These are phyloP conservation scores for Cucurbita ficifolia DNA, from an alignment of 306 rosid species.

Conservation along the genomic window DNA sequence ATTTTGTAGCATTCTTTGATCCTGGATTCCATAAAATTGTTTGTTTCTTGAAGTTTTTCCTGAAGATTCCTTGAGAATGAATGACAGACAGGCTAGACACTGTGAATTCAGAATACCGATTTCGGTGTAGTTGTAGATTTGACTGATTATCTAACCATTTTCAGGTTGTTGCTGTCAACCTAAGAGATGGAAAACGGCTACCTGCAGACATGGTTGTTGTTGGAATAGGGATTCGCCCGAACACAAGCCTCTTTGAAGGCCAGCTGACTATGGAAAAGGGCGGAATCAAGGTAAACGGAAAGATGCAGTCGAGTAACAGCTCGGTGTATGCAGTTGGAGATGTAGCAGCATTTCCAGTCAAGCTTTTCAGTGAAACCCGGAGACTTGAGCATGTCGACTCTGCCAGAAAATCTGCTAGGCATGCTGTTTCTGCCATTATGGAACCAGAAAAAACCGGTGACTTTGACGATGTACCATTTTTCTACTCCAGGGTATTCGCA, in stretches of 20 bases:
- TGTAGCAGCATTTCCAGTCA: slow-evolving; percentile 94
- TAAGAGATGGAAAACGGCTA: slow-evolving; percentile 60
- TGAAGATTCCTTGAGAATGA: background rate
- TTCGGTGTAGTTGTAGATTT: background rate
- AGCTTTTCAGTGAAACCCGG: slow-evolving; percentile 67
- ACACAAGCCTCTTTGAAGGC: slow-evolving; percentile 88
- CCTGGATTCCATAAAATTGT: background rate
- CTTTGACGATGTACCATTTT: slow-evolving; percentile 81
- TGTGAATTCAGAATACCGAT: background rate
- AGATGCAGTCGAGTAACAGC: slow-evolving; percentile 69
- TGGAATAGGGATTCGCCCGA: slow-evolving; percentile 98
- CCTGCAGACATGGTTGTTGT: slow-evolving; percentile 82
- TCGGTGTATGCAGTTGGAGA: slow-evolving; percentile 91
- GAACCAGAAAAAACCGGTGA: slow-evolving; percentile 48
- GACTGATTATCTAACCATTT: slow-evolving; percentile 3
- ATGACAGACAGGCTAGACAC: background rate
- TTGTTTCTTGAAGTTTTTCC: background rate
- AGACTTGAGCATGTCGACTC: slow-evolving; percentile 94
- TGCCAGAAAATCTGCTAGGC: slow-evolving; percentile 74
- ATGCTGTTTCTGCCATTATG: slow-evolving; percentile 67
- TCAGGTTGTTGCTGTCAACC: slow-evolving; percentile 79
- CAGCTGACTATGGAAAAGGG: slow-evolving; percentile 95
- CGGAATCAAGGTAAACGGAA: slow-evolving; percentile 93
- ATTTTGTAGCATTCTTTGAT: background rate
- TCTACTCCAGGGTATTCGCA: slow-evolving; percentile 86